Conservation (phyloP, 805 yeast species). For the Ogataea henricii region DNA sequence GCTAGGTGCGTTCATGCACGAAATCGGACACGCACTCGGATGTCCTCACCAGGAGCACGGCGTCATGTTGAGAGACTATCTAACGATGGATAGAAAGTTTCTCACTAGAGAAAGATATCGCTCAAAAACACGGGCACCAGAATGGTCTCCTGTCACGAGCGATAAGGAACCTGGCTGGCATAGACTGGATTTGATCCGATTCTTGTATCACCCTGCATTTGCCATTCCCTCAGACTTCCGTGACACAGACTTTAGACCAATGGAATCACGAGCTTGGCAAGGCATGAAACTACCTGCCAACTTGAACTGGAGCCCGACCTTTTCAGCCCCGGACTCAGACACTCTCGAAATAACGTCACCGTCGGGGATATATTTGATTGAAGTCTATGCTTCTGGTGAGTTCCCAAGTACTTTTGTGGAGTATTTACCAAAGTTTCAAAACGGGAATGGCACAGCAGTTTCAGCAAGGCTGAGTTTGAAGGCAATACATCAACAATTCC, state of each 20-base stretch:
- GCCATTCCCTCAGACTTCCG: conserved; percentile 62
- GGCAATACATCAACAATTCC: conserved; percentile 43
- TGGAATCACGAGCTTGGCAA: conserved; percentile 26
- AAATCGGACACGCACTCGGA: conserved; percentile 87
- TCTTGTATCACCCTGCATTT: conserved; percentile 79
- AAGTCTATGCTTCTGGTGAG: conserved; percentile 65
- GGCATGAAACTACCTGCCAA: conserved; percentile 36
- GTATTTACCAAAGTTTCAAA: conserved; percentile 54
- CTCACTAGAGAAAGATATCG: conserved; percentile 67
- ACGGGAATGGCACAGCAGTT: conserved; percentile 52
- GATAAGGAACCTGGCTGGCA: conserved; percentile 86
- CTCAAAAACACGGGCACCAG: conserved; percentile 49
- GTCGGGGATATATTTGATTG: conserved; percentile 76
- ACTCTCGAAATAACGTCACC: conserved; percentile 49
- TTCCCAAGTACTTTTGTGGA: conserved; percentile 60
- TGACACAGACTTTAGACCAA: conserved; percentile 43
- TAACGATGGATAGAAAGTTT: conserved; percentile 78
- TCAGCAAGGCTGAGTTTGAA: conserved; percentile 53
- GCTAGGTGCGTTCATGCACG: conserved; percentile 93
- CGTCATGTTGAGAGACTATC: conserved; percentile 86
- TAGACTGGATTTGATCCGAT: conserved; percentile 74
- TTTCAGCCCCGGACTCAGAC: conserved; percentile 49
- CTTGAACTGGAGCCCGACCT: conserved; percentile 43
- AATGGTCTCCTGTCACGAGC: conserved; percentile 52
- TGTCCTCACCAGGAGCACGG: conserved; percentile 92